Percentiles rank a stretch among this genome's conserved stretches.
Evolutionary conservation across 805 yeast species (phyloP).

Genomic region (Candida manassasensis): DNA sequence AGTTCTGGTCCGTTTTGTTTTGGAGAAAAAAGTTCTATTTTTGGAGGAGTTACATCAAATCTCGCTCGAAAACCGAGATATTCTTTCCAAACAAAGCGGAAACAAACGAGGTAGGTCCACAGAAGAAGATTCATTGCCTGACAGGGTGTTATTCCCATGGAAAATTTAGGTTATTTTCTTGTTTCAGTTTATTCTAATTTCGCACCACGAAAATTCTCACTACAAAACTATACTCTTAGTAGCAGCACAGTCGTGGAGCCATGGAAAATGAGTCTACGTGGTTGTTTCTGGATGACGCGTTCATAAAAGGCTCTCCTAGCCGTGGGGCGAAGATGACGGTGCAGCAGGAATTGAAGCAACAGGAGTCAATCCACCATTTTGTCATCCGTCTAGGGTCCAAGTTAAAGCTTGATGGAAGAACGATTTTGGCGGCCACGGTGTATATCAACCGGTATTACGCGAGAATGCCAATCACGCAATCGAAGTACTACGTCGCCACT

Average conservation of each 20-base stretch:
- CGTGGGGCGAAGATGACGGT: conserved; percentile 25
- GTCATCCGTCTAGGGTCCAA: conserved; percentile 31
- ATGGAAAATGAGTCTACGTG: conserved; percentile 23
- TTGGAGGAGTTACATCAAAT: no score
- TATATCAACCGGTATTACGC: conserved; percentile 36
- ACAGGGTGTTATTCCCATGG: no score
- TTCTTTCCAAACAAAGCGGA: no score
- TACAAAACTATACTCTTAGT: no score
- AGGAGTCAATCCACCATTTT: conserved; percentile 37
- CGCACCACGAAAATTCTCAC: not conserved
- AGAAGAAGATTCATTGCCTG: no score
- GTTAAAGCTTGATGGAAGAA: conserved; percentile 35
- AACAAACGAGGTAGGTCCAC: no score
- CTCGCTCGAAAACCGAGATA: no score
- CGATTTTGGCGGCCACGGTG: conserved; percentile 40
- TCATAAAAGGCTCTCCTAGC: conserved; percentile 28
- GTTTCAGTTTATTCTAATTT: not conserved
- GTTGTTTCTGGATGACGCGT: conserved; percentile 34
- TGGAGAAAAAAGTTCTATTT: no score
- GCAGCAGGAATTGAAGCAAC: conserved; percentile 32
- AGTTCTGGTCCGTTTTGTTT: no score
- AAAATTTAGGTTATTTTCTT: no score
- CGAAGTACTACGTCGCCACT: conserved; percentile 41
- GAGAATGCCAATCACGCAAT: conserved; percentile 38
- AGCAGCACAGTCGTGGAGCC: no score